Evolutionary conservation across 2,329 filamentous ascomycete genomes (phyloP).

Genomic region (Aspergillus cejpii): DNA sequence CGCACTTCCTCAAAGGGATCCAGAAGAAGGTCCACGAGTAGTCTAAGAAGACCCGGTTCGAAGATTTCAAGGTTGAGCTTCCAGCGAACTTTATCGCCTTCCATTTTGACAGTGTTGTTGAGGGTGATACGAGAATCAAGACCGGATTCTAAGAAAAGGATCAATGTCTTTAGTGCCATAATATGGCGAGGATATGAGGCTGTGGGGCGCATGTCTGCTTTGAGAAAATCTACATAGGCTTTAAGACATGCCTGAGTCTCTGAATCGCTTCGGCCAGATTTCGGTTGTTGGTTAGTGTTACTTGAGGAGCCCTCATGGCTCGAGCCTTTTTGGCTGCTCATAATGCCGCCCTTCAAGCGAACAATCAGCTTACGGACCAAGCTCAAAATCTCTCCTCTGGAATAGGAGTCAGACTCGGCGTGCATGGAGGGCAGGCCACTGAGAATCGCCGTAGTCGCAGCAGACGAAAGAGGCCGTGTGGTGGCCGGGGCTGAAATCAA

Average conservation of each 20-base stretch:
- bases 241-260: slow-evolving; percentile 52
- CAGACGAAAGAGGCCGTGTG: slow-evolving; percentile 62
- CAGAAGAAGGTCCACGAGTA: slow-evolving; percentile 70
- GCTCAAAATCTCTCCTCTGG: slow-evolving; percentile 71
- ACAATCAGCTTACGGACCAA: slow-evolving; percentile 70
- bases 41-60: slow-evolving; percentile 37
- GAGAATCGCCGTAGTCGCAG: slow-evolving; percentile 57
- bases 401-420: slow-evolving; percentile 77
- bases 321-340: slow-evolving; percentile 27
- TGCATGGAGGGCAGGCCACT: slow-evolving; percentile 64
- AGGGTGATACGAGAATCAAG: slow-evolving; percentile 48
- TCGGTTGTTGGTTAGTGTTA: slow-evolving; percentile 14
- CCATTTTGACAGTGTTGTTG: slow-evolving; percentile 42
- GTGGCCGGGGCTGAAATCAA: slow-evolving; percentile 68
- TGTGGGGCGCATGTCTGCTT: slow-evolving; percentile 67
- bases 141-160: slow-evolving; percentile 61
- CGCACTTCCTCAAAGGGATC: slow-evolving; percentile 93
- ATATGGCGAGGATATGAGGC: slow-evolving; percentile 88
- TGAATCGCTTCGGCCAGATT: slow-evolving; percentile 47
- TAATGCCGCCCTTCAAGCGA: slow-evolving; percentile 62
- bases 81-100: slow-evolving; percentile 47
- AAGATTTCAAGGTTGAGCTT: slow-evolving; percentile 44
- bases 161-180: slow-evolving; percentile 65
- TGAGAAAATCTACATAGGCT: slow-evolving; percentile 69
- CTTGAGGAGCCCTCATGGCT: slow-evolving; percentile 7